phyloP scores from a whole-genome alignment of 78 protist genomes.

The Dictyostelium purpureum region DNA sequence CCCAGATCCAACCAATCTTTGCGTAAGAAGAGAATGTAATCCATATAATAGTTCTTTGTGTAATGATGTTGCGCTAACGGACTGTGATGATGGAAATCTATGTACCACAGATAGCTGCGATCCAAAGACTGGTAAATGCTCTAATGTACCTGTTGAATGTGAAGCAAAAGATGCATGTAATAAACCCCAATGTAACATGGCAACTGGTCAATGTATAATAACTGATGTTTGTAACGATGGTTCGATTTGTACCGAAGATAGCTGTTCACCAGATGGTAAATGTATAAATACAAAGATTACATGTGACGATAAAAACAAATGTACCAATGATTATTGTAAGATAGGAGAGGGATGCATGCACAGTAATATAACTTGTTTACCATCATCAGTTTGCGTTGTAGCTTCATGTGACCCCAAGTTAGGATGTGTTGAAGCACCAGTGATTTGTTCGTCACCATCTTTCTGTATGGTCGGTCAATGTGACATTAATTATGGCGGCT shows the following conservation, averaged over 20 bases:
- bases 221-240: conserved; percentile 8
- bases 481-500: conserved; percentile 22
- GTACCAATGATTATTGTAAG: conserved; percentile 62
- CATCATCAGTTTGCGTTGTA: background rate
- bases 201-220: background rate
- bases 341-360: background rate
- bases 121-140: conserved; percentile 14
- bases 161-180: background rate
- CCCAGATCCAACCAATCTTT: background rate
- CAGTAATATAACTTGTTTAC: background rate
- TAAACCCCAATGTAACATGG: conserved; percentile 1
- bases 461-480: conserved; percentile 50
- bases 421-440: conserved; percentile 13
- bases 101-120: conserved; percentile 25
- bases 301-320: background rate
- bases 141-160: background rate
- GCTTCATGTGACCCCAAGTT: background rate
- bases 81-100: background rate
- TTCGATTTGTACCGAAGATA: conserved; percentile 35
- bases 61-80: background rate
- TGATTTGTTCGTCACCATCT: background rate
- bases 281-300: background rate
- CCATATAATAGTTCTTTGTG: conserved; percentile 1
- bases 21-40: conserved; percentile 28
- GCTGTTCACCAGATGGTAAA: background rate